Evolutionary conservation across 495 filamentous ascomycete species (phyloP).

Genomic region (Penicillium antarcticum): DNA sequence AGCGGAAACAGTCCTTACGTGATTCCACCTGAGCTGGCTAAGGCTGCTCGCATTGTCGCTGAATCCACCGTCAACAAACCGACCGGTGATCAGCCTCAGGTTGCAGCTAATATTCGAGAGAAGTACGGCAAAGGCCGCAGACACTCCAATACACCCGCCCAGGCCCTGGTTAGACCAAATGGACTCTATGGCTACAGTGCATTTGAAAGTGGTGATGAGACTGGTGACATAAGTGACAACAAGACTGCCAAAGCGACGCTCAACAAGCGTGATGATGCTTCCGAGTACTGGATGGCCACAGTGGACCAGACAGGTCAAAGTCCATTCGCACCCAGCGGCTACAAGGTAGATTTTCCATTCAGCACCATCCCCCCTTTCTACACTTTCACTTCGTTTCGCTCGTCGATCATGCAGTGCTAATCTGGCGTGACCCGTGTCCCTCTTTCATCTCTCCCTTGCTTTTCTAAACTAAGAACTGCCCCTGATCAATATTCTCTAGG

Average conservation of each 20-base stretch:
- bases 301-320: constrained; percentile 4
- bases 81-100: not conserved
- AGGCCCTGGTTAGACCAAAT: not conserved
- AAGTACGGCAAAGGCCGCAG: not conserved
- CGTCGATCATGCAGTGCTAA: too few species aligned
- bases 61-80: not conserved
- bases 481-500: too few species aligned
- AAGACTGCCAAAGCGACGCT: not conserved
- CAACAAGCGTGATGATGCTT: not conserved
- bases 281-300: constrained; percentile 10
- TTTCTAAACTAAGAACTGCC: not conserved
- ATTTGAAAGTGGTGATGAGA: too few species aligned
- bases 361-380: too few species aligned
- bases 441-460: too few species aligned
- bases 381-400: too few species aligned
- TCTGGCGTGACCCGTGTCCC: too few species aligned
- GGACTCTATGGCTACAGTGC: too few species aligned
- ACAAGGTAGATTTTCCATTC: constrained; percentile 8
- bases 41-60: constrained; percentile 13
- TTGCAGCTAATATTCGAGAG: not conserved
- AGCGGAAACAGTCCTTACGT: not conserved
- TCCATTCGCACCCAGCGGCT: constrained; percentile 10
- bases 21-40: not conserved
- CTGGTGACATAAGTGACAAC: too few species aligned
- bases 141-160: not conserved